Conservation (phyloP, 306 rosid species). For the Quercus parvula region DNA sequence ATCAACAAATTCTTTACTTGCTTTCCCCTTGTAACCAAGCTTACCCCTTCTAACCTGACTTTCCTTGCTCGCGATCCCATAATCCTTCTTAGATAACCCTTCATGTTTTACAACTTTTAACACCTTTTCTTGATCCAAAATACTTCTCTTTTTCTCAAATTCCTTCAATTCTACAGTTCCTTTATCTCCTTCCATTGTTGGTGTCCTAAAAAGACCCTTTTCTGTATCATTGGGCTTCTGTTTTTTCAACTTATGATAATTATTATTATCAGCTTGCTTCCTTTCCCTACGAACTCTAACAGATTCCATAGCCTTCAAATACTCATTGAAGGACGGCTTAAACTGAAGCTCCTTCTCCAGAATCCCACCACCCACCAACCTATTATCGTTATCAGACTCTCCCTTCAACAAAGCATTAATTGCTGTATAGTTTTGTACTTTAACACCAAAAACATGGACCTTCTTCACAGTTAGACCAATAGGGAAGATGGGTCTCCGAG, state of each 20-base stretch:
- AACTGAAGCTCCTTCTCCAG: conserved; percentile 54
- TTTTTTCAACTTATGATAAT: conserved; percentile 12
- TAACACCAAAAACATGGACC: conserved; percentile 7
- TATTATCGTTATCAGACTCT: conserved; percentile 31
- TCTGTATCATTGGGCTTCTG: conserved; percentile 21
- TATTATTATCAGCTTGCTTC: conserved; percentile 5
- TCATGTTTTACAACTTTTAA: conserved; percentile 16
- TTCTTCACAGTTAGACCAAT: conserved; percentile 24
- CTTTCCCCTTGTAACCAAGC: conserved; percentile 16
- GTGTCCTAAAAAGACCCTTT: conserved; percentile 21
- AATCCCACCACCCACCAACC: conserved; percentile 30
- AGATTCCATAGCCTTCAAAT: conserved; percentile 81
- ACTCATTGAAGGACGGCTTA: conserved; percentile 74
- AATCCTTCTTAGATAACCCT: conserved; percentile 13
- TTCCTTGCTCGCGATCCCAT: conserved; percentile 8
- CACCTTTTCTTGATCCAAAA: conserved; percentile 17
- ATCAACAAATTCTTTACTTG: conserved; percentile 19
- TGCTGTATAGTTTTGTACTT: conserved; percentile 19
- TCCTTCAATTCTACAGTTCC: conserved; percentile 13
- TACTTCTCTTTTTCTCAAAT: conserved; percentile 1
- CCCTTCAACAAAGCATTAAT: conserved; percentile 41
- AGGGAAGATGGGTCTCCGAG: conserved; percentile 33
- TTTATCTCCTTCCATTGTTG: conserved; percentile 24
- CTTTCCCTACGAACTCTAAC: conserved; percentile 39
- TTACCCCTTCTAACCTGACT: conserved; percentile 1